Evolutionary conservation across 345 rosid species (phyloP).

Genomic region (Bruguiera sexangula): DNA sequence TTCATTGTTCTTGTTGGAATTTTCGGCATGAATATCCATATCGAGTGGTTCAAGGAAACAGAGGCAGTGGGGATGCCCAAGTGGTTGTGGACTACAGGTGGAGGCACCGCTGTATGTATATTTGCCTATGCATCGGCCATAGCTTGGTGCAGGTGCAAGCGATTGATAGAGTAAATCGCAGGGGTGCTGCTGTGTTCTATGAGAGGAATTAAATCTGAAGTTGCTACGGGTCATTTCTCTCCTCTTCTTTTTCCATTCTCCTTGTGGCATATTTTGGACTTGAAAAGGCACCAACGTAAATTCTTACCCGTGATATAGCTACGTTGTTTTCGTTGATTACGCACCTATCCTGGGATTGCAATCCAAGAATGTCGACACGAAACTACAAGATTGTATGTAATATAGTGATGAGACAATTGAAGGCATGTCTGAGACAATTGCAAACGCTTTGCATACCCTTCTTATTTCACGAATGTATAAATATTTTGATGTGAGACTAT

Average conservation of each 20-base stretch:
- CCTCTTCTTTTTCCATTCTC: no score
- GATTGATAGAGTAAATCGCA: constrained; percentile 49
- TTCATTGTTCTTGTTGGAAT: constrained; percentile 67
- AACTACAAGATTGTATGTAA: neutral
- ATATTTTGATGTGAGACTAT: no score
- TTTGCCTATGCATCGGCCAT: constrained; percentile 69
- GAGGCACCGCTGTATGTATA: constrained; percentile 53
- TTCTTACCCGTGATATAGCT: no score
- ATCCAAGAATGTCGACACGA: neutral
- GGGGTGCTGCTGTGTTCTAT: neutral
- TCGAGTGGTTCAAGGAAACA: constrained; percentile 44
- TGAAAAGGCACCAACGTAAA: no score
- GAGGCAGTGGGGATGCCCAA: constrained; percentile 25
- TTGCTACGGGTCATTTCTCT: no score
- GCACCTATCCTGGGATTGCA: neutral
- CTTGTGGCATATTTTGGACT: no score
- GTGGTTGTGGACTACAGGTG: constrained; percentile 73
- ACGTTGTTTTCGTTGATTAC: neutral
- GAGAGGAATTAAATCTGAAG: no score
- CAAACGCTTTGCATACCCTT: no score
- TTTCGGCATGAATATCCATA: constrained; percentile 71
- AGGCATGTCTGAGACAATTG: no score
- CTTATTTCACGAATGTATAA: no score
- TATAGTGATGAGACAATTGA: neutral
- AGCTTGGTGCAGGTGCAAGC: constrained; percentile 81